Evolutionary conservation across 306 rosid species (phyloP).

Genomic region (Crotalaria pallida): DNA sequence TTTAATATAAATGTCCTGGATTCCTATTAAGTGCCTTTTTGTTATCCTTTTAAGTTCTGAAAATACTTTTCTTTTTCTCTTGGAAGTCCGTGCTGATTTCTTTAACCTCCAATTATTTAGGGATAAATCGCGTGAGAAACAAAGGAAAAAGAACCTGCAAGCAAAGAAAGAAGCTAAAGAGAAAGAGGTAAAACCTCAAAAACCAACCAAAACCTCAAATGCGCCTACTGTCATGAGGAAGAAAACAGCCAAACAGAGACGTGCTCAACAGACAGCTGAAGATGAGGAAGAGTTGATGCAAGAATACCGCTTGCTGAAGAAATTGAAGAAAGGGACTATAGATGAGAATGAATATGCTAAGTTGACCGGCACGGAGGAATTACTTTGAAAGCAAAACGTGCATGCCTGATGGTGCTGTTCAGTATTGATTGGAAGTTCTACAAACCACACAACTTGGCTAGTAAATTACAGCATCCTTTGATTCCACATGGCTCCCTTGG

Average conservation of each 20-base stretch:
- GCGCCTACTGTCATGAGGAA: conserved; percentile 41
- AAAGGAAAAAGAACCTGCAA: conserved; percentile 71
- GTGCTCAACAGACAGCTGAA: conserved; percentile 71
- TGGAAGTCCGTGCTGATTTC: conserved; percentile 10
- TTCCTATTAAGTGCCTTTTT: not conserved
- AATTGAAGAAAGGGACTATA: conserved; percentile 77
- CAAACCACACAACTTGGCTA: not conserved
- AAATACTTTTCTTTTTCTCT: not conserved
- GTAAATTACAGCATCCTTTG: not conserved
- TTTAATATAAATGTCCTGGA: not conserved
- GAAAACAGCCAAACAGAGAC: conserved; percentile 87
- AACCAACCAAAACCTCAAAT: conserved; percentile 35
- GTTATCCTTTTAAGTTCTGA: not conserved
- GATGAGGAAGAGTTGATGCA: conserved; percentile 76
- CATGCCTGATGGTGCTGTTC: conserved; percentile 16
- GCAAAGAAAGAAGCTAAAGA: conserved; percentile 66
- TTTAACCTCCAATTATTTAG: conserved; percentile 32
- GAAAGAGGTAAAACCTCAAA: conserved; percentile 53
- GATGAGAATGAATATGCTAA: conserved; percentile 68
- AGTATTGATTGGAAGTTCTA: not conserved
- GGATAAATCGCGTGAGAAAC: conserved; percentile 89
- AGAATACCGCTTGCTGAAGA: conserved; percentile 79
- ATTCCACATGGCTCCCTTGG: conserved; percentile 9
- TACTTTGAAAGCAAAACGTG: conserved; percentile 38
- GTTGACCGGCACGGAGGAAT: conserved; percentile 79